A percentile compares a stretch with the other conserved stretches of the same genome.
Conservation (phyloP, 2,329 filamentous ascomycete genomes). For the Dendrostoma leiphaemia region DNA sequence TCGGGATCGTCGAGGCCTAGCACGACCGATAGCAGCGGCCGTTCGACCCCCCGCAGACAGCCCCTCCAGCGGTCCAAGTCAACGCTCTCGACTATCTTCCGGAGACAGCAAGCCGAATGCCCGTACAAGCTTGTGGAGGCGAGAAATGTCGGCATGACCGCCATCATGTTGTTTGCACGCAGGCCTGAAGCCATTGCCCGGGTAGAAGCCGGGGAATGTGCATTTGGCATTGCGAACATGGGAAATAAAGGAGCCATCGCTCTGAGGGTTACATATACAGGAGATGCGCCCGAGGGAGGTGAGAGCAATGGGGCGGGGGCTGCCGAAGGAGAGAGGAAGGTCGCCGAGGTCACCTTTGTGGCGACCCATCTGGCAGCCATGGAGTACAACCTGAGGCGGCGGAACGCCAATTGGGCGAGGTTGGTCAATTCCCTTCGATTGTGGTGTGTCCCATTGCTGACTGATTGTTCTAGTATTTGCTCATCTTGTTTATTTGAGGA, state of each 20-base stretch:
- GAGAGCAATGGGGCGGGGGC: conserved; percentile 27
- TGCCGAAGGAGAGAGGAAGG: conserved; percentile 26
- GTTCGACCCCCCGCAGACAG: background rate
- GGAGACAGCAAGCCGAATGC: conserved; percentile 20
- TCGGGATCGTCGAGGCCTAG: background rate
- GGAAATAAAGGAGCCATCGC: conserved; percentile 95
- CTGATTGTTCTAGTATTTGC: background rate
- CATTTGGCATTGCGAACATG: conserved; percentile 83
- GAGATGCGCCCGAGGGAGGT: conserved; percentile 32
- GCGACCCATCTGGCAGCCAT: conserved; percentile 85
- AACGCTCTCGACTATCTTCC: conserved; percentile 19
- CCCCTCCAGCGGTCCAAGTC: conserved; percentile 15
- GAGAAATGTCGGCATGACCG: conserved; percentile 85
- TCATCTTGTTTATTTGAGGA: conserved; percentile 18
- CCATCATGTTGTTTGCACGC: conserved; percentile 78
- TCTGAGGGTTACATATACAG: conserved; percentile 63
- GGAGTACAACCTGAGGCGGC: conserved; percentile 71
- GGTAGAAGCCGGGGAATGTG: conserved; percentile 77
- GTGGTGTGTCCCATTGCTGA: too few relatives aligned
- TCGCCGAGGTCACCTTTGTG: conserved; percentile 76
- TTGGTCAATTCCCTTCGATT: conserved; percentile 38
- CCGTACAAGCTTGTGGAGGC: conserved; percentile 69
- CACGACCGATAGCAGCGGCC: background rate
- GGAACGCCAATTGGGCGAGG: conserved; percentile 89
- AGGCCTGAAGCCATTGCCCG: conserved; percentile 58